phyloP scores from a whole-genome alignment of 2,329 filamentous ascomycete species.

The Ceratocystis colombiana region DNA sequence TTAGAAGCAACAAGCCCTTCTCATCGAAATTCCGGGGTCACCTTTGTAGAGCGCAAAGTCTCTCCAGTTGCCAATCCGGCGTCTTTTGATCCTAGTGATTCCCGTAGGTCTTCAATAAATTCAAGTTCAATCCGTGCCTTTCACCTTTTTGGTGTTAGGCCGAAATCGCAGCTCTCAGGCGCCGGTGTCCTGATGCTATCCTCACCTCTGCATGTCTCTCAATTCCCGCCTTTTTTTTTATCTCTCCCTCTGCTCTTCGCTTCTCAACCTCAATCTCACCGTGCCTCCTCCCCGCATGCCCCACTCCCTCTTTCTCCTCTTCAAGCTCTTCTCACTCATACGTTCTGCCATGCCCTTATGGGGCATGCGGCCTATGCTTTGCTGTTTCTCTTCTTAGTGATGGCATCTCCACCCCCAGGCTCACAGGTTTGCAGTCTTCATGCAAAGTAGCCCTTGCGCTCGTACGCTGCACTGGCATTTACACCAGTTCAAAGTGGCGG shows the following conservation, averaged over 20 bases:
- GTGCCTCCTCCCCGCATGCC: neutral
- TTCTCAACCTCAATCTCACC: neutral
- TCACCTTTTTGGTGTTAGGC: neutral
- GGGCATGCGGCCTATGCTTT: neutral
- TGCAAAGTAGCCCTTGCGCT: constrained; percentile 12
- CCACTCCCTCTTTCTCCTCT: constrained; percentile 3
- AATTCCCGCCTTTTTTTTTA: neutral
- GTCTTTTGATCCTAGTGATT: too few relatives aligned
- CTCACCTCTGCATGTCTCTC: constrained; percentile 1
- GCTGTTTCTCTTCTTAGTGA: neutral
- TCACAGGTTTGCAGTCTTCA: neutral
- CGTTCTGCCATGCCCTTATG: neutral
- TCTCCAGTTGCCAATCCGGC: too few relatives aligned
- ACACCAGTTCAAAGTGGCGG: constrained; percentile 10
- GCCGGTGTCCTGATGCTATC: neutral
- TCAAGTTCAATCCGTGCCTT: neutral
- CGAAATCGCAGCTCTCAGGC: constrained; percentile 1
- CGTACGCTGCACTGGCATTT: neutral
- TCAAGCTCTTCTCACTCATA: neutral
- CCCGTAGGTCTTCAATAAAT: neutral
- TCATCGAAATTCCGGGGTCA: too few relatives aligned
- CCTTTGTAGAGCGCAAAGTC: too few relatives aligned
- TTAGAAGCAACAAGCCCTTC: too few relatives aligned
- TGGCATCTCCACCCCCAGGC: neutral
- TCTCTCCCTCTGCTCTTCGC: neutral